Evolutionary conservation across 306 rosid genomes (phyloP).

Genomic region (Prosopis cineraria): DNA sequence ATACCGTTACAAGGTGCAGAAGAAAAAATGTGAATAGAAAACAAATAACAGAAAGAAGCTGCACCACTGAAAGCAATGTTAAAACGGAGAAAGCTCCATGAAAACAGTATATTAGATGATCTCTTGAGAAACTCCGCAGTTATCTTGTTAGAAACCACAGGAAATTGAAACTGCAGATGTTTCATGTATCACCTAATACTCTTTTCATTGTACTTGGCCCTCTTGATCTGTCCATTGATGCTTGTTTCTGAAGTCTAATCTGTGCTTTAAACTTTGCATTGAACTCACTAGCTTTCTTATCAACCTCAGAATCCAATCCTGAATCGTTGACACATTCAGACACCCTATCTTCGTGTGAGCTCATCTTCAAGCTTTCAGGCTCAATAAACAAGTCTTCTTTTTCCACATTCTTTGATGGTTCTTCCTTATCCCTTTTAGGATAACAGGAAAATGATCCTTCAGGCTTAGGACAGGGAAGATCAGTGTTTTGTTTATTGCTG

Average conservation of each 20-base stretch:
- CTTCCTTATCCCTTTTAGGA: constrained; percentile 38
- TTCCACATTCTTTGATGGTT: constrained; percentile 39
- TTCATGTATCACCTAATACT: constrained; percentile 50
- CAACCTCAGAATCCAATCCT: constrained; percentile 79
- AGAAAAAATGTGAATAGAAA: not conserved
- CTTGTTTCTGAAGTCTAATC: constrained; percentile 86
- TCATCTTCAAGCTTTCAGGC: constrained; percentile 39
- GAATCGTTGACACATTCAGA: constrained; percentile 47
- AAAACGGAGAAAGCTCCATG: constrained; percentile 31
- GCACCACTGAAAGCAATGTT: constrained; percentile 13
- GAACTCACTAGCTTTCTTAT: constrained; percentile 93
- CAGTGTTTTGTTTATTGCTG: constrained; percentile 35
- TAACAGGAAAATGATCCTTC: constrained; percentile 39
- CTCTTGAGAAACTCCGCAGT: not conserved
- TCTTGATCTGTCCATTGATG: constrained; percentile 69
- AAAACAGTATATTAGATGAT: constrained; percentile 17
- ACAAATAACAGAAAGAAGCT: constrained; percentile 24
- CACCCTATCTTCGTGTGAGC: constrained; percentile 54
- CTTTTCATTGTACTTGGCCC: constrained; percentile 47
- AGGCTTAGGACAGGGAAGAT: constrained; percentile 32
- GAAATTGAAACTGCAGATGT: constrained; percentile 28
- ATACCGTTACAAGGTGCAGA: constrained; percentile 1
- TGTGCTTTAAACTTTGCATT: constrained; percentile 92
- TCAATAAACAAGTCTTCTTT: constrained; percentile 45
- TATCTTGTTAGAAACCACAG: constrained; percentile 23